Evolutionary conservation across 2,329 filamentous ascomycete genomes (phyloP).

Genomic region (Pestalotiopsis sp.): DNA sequence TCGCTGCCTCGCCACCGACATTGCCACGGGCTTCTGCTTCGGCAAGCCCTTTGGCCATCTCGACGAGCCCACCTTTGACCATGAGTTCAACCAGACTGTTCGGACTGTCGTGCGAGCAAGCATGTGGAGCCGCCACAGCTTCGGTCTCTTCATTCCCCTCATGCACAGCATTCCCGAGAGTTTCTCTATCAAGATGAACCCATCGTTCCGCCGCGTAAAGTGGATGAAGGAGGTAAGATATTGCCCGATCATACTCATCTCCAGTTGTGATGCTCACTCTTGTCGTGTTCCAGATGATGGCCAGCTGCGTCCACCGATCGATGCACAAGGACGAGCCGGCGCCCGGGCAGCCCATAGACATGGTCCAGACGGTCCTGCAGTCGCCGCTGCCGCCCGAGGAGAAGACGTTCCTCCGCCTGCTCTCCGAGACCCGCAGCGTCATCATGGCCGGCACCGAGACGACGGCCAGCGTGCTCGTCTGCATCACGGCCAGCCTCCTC

Average conservation of each 20-base stretch:
- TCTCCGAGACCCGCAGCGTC: constrained; percentile 25
- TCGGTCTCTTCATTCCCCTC: constrained; percentile 21
- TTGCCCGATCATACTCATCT: neutral
- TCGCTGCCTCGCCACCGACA: constrained; percentile 25
- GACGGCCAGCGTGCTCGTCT: constrained; percentile 23
- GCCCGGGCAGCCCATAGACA: constrained; percentile 21
- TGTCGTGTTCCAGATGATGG: constrained; percentile 19
- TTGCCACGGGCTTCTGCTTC: constrained; percentile 27
- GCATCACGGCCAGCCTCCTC: constrained; percentile 22
- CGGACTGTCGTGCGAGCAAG: constrained; percentile 21
- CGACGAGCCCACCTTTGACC: constrained; percentile 27
- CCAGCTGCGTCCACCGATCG: constrained; percentile 21
- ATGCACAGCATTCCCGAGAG: constrained; percentile 25
- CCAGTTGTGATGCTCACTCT: neutral
- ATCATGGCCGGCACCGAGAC: constrained; percentile 29
- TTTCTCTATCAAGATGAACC: constrained; percentile 23
- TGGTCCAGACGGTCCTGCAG: constrained; percentile 24
- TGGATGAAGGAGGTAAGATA: constrained; percentile 26
- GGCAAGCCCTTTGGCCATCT: constrained; percentile 25
- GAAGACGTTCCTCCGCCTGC: constrained; percentile 26
- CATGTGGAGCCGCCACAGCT: constrained; percentile 24
- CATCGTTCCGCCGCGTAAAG: constrained; percentile 24
- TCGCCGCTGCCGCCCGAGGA: constrained; percentile 22
- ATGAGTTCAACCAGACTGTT: constrained; percentile 26
- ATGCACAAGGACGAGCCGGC: constrained; percentile 26